A percentile compares a stretch with the other conserved stretches of the same genome.
Conservation (phyloP, 2,329 filamentous ascomycete genomes). For the Nemania diffusa region DNA sequence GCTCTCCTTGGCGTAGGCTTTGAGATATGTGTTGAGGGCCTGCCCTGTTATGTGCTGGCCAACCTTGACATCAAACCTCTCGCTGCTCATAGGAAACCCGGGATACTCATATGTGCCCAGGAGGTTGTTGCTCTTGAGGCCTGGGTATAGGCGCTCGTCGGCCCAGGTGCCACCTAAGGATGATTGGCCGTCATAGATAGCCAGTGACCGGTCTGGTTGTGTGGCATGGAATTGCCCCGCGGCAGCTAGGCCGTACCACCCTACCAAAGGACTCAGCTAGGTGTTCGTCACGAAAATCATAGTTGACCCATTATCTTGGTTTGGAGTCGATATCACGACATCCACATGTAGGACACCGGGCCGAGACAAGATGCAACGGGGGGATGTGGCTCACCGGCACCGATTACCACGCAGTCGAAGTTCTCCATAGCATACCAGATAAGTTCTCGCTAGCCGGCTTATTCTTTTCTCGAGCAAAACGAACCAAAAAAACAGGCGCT, state of each 20-base stretch:
- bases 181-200: conserved; percentile 66
- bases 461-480: background rate
- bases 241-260: conserved; percentile 66
- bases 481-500: background rate
- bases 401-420: conserved; percentile 60
- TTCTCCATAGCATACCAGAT: conserved; percentile 51
- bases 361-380: background rate
- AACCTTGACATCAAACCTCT: conserved; percentile 56
- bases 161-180: conserved; percentile 78
- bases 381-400: conserved; percentile 60
- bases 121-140: conserved; percentile 79
- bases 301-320: background rate
- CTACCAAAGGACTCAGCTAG: conserved; percentile 41
- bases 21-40: conserved; percentile 66
- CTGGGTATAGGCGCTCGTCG: conserved; percentile 72
- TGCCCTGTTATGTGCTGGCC: conserved; percentile 69
- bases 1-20: conserved; percentile 64
- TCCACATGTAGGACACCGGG: background rate
- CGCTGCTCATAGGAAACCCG: conserved; percentile 75
- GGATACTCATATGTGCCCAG: conserved; percentile 77
- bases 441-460: background rate
- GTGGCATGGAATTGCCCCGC: conserved; percentile 70
- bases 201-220: conserved; percentile 65
- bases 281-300: conserved; percentile 1
- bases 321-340: background rate